Evolutionary conservation across 306 rosid species (phyloP).

Genomic region (Dicorynia guianensis): DNA sequence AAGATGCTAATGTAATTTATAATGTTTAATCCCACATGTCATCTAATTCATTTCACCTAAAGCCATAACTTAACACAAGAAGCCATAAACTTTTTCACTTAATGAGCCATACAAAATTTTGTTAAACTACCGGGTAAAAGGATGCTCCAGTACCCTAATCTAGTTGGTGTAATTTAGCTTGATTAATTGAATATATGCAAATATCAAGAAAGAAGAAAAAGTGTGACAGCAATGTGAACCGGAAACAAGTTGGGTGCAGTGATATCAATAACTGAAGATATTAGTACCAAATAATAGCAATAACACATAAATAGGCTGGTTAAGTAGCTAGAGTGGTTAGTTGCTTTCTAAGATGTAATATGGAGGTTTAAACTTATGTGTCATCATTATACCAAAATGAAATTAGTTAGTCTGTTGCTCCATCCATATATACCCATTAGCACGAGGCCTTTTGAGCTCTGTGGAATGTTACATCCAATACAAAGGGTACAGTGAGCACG

Average conservation of each 20-base stretch:
- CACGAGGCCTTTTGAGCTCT: not conserved
- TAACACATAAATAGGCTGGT: slow-evolving; percentile 5
- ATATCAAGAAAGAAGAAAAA: slow-evolving; percentile 26
- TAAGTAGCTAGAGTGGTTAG: too few relatives aligned
- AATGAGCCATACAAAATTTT: not conserved
- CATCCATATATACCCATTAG: slow-evolving; percentile 10
- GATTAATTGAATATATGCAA: slow-evolving; percentile 6
- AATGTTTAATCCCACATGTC: too few relatives aligned
- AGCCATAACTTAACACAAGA: too few relatives aligned
- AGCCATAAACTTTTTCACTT: not conserved
- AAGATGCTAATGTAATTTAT: too few relatives aligned
- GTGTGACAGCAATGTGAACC: slow-evolving; percentile 5
- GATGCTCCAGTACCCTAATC: slow-evolving; percentile 3
- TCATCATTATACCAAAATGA: too few relatives aligned
- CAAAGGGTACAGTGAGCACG: slow-evolving; percentile 22
- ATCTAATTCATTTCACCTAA: too few relatives aligned
- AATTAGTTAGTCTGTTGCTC: not conserved
- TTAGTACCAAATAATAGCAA: not conserved
- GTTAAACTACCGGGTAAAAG: slow-evolving; percentile 9
- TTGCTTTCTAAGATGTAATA: too few relatives aligned
- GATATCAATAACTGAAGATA: slow-evolving; percentile 20
- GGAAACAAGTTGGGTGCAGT: slow-evolving; percentile 9
- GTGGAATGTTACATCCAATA: slow-evolving; percentile 12
- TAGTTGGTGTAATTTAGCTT: not conserved
- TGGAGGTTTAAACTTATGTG: too few relatives aligned